Conservation (phyloP, 495 filamentous ascomycete genomes). For the Aspergillus coremiiformis region DNA sequence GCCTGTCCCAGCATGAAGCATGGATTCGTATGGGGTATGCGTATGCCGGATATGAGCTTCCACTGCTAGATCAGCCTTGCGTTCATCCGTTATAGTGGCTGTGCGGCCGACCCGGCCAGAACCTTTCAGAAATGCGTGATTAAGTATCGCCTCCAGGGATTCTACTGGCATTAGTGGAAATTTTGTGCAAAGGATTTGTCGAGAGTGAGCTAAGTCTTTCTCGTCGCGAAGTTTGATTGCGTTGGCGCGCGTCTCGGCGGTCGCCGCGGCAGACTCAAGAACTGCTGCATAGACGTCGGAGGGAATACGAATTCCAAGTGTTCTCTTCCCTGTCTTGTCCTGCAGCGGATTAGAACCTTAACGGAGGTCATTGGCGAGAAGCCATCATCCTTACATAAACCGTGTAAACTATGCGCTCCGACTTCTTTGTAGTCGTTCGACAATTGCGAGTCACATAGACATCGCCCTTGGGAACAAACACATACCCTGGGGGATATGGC, state of each 20-base stretch:
- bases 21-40: slow-evolving; percentile 39
- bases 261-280: slow-evolving; percentile 23
- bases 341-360: slow-evolving; percentile 9
- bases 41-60: slow-evolving; percentile 47
- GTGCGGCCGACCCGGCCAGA: slow-evolving; percentile 45
- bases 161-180: slow-evolving; percentile 40
- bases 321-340: slow-evolving; percentile 28
- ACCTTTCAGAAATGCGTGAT: slow-evolving; percentile 42
- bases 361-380: not conserved
- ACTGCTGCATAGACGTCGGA: slow-evolving; percentile 29
- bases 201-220: slow-evolving; percentile 25
- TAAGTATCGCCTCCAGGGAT: slow-evolving; percentile 30
- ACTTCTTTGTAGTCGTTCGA: slow-evolving; percentile 38
- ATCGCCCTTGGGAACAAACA: slow-evolving; percentile 45
- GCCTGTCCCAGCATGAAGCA: slow-evolving; percentile 24
- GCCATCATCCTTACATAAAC: slow-evolving; percentile 31
- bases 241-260: slow-evolving; percentile 33
- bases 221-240: slow-evolving; percentile 32
- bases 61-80: slow-evolving; percentile 37
- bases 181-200: slow-evolving; percentile 24
- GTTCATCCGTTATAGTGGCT: slow-evolving; percentile 23
- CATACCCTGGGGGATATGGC: slow-evolving; percentile 29
- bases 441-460: slow-evolving; percentile 46
- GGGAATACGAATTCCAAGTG: slow-evolving; percentile 43
- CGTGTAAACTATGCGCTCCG: slow-evolving; percentile 31